Base-by-base conservation (phyloP, 202 grass and related monocot species). In the Carex arenaria region DNA sequence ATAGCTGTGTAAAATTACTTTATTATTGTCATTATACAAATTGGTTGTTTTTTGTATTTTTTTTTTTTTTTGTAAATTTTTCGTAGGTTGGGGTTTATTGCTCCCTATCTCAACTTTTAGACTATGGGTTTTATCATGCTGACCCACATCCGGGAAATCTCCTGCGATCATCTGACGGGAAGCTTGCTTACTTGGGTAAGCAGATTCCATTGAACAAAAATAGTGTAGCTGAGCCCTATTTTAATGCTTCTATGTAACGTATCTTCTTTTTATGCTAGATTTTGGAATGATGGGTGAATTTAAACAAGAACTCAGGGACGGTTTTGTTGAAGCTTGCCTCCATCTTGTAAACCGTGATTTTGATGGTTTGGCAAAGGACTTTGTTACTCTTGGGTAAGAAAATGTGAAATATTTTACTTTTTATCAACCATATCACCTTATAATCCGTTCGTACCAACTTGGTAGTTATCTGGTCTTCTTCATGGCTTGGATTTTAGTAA, bases 281-380 rank as follows among this genome's bases (percentile, higher is more conserved):
- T 98, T 98, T 76, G 92, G 95, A 54, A 98, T 98, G 95, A 95
- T 98, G 95, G 95, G 95, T 67, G 90, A 94, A 86, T 98, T 98
- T 80, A 87, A 61, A 70, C 90, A 98, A 90, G 95, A 98, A 79
- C 87, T 98, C n/a, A 89, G 87, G 75, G 92, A 95, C 67, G 95
- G 95, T 78, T 98, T 98, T 80, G 87, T 98, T 83, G 90, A 98
- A 93, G 95, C 95, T 72, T 98, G 95, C 86, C 95, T 98, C 68
- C 95, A 98, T 88, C 92, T 98, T 71, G 95, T 98, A 85, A 98
- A 98, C 56, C 92, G 92, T 83, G 95, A 98, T 89, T 98, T 98
- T 85, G 95, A 98, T 94, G 89, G 89, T 87, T 86, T 98, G 89
- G 91, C 95, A 93, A 91, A 95, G 79, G 95, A 98, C 78, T 98